Conservation (phyloP, 83 land plant species). For the Diphasiastrum complanatum region DNA sequence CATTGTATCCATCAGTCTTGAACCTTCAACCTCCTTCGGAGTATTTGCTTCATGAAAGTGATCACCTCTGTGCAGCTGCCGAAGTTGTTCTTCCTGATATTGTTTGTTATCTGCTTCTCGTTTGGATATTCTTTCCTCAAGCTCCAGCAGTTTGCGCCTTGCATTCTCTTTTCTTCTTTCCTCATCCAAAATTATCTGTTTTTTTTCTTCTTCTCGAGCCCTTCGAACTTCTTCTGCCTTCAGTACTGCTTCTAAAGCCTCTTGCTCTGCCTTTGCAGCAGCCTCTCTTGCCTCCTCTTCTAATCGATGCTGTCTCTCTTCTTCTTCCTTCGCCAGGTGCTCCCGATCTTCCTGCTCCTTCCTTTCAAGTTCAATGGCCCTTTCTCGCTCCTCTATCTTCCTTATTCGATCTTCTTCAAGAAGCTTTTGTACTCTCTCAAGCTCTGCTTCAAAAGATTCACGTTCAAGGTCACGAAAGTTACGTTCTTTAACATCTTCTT, state of each 20-base stretch:
- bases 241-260: conserved; percentile 56
- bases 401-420: conserved; percentile 83
- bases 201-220: conserved; percentile 81
- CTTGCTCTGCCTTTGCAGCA: conserved; percentile 81
- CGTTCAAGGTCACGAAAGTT: conserved; percentile 74
- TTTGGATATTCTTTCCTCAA: conserved; percentile 79
- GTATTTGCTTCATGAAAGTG: conserved; percentile 16
- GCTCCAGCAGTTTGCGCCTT: conserved; percentile 66
- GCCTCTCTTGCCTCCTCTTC: conserved; percentile 92
- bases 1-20: no score
- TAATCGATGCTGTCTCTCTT: conserved; percentile 48
- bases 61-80: no score
- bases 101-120: conserved; percentile 39
- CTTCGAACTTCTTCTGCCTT: conserved; percentile 67
- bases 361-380: conserved; percentile 69
- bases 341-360: conserved; percentile 88
- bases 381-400: conserved; percentile 71
- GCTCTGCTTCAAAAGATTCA: conserved; percentile 95
- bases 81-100: no score
- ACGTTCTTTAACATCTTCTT: conserved; percentile 48
- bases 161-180: conserved; percentile 96
- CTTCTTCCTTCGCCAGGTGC: conserved; percentile 59
- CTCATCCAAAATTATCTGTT: conserved; percentile 57
- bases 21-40: conserved; percentile 24
- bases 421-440: conserved; percentile 85